Percentiles rank a stretch among this genome's conserved stretches.
Conservation (phyloP, 2,329 filamentous ascomycete species). For the Salinomyces thailandicus region DNA sequence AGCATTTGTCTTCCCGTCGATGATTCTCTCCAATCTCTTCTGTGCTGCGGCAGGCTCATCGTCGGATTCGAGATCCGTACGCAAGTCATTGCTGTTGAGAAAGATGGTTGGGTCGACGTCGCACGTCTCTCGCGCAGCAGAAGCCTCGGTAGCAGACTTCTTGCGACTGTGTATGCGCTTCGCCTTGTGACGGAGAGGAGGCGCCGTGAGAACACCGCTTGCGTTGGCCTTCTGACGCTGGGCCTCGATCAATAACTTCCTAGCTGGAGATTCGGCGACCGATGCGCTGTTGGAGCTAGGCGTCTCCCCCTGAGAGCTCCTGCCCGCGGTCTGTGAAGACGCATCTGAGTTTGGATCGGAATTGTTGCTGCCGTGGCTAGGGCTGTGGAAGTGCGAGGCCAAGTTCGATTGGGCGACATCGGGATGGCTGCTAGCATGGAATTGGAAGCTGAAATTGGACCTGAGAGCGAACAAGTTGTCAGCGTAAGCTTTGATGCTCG, state of each 20-base stretch:
- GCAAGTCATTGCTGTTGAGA: neutral
- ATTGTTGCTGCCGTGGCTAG: neutral
- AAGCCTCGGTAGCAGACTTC: neutral
- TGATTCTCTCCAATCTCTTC: too few relatives aligned
- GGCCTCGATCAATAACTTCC: neutral
- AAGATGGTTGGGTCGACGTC: neutral
- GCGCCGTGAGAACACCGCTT: neutral
- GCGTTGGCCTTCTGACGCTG: neutral
- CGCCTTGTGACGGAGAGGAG: neutral
- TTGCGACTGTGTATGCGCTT: neutral
- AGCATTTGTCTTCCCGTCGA: too few relatives aligned
- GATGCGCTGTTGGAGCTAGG: constrained; percentile 1
- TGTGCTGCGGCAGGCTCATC: neutral
- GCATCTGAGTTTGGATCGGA: constrained; percentile 1
- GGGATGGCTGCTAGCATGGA: neutral
- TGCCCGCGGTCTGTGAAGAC: constrained; percentile 4
- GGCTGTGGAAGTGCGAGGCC: neutral
- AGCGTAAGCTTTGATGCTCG: neutral
- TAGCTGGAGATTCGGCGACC: neutral
- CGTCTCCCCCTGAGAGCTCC: constrained; percentile 3
- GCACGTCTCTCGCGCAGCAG: neutral
- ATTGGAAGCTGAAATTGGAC: neutral
- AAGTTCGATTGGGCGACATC: neutral
- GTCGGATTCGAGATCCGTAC: neutral
- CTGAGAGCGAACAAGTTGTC: neutral